Evolutionary conservation across 305 asterid species (phyloP), one percentile per base, ranked within the genome.

Genomic region (Fraxinus greggii): DNA sequence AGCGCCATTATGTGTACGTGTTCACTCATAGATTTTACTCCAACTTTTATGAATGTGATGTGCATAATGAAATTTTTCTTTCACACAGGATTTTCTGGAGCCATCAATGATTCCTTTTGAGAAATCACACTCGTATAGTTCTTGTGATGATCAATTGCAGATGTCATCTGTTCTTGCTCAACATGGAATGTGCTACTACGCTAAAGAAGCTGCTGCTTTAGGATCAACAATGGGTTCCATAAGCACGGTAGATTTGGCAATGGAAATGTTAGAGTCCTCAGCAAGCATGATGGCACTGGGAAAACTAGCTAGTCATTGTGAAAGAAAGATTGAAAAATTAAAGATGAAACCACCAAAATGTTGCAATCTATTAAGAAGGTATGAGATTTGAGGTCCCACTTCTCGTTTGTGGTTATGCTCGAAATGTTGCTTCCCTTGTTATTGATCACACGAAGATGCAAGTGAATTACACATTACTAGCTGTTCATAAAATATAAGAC

Each of bases 181-280:
- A 88, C 99, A 96, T 77, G 99, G 97, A 63, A 86, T 92, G 80
- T 94, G 97, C 89, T 88, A 87, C 82, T 94, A 89, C 72, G 83
- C 95, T 3, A 94, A 90, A 85, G 91, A 92, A 89, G 83, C 90
- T 81, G 85, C 87, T 84, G 88, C 89, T 23, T 75, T 89, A 45
- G 91, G 89, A 79, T 84, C 91, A 54, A 78, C 24, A 73, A 56
- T 83, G 72, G 90, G 88, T 82, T 86, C 87, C 76, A 78, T 79
- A 26, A 83, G 78, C 84, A 82, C 59, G 56, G 78, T 91, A 85
- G 92, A 92, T 87, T 89, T 94, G 89, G 92, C 93, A 75, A 86
- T 89, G 82, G 97, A 92, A 88, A 92, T 96, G 98, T 72, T 94
- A 75, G 86, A 89, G 45, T 88, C 93, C 87, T 91, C 98, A 26